Evolutionary conservation across 2,329 filamentous ascomycete species (phyloP), one percentile per base, ranked within the genome.

Genomic region (Cladosporium sp.): DNA sequence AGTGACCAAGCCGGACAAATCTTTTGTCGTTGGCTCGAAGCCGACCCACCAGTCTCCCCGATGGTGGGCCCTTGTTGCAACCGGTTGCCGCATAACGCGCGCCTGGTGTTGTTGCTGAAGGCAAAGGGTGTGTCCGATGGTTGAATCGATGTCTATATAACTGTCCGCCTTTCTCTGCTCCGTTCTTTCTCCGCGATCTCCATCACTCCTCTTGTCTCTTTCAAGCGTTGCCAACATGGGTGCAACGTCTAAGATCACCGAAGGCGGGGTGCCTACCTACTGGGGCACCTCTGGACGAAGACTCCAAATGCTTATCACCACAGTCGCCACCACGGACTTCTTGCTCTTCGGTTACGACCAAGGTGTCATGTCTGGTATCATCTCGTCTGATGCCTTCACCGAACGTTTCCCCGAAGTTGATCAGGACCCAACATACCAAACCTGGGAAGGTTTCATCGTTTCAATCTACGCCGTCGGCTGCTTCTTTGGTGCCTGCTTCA

Each of bases 321-420:
- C 78, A 15, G 78, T 86, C 28, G 82, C 83, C 3, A 85, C 83
- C 1, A 83, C 82, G 47, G 83, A 81, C 22, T 85, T 85, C 73
- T 68, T 84, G 22, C 76, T 52, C 17, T 58, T 58, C 24, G 49
- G 56, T 53, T 58, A 58, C 19, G 57, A 58, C 36, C 57, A 58
- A 72, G 75, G 68, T 50, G 66, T 70, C 37, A 64, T 71, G 44
- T 70, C 67, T 50, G 66, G 70, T 37, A 84, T 93, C 62, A 76
- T 93, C 57, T 90, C 88, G 1, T 80, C 92, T 66, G 74, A 80
- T 19, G 78, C 79, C 6, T 90, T 89, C 64, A 74, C 83, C 3
- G 65, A 62, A 8, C 65, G 71, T 35, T 77, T 78, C 48, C 75
- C 74, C 6, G 58, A 73, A 54, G 73, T 77, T 56, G 70, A 77